These are phyloP conservation scores for Colletotrichum sp. DNA, from an alignment of 2,329 filamentous ascomycete genomes.

Conservation along the genomic window DNA sequence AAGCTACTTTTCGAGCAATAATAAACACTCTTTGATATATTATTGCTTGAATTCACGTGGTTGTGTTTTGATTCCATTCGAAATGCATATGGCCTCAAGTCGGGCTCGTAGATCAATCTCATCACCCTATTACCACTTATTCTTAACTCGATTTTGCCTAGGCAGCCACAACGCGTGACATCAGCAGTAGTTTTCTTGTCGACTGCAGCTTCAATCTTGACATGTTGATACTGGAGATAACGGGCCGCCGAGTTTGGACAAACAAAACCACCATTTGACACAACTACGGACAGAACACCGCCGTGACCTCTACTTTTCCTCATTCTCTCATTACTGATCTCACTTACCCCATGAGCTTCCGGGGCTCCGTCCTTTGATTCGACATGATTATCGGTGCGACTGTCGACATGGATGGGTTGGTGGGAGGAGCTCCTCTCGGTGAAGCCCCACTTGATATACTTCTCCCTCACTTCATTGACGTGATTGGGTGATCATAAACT, in stretches of 20 bases:
- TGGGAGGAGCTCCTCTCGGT: not conserved
- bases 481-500: not conserved
- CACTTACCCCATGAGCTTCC: not conserved
- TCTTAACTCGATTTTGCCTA: not conserved
- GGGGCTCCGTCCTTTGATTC: not conserved
- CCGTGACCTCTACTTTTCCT: not conserved
- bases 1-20: not conserved
- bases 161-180: not conserved
- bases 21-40: not conserved
- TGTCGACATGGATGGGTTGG: not conserved
- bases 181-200: not conserved
- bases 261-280: not conserved
- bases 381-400: not conserved
- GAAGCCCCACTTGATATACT: not conserved
- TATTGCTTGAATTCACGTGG: not conserved
- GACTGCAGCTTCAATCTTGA: not conserved
- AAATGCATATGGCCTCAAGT: not conserved
- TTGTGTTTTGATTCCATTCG: not conserved
- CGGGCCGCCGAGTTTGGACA: not conserved
- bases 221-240: not conserved
- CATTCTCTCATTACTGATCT: not conserved
- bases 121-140: not conserved
- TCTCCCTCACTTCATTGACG: not conserved
- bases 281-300: not conserved
- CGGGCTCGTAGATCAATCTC: not conserved